Conservation (phyloP, 306 rosid genomes). For the Sicyos baderoa region DNA sequence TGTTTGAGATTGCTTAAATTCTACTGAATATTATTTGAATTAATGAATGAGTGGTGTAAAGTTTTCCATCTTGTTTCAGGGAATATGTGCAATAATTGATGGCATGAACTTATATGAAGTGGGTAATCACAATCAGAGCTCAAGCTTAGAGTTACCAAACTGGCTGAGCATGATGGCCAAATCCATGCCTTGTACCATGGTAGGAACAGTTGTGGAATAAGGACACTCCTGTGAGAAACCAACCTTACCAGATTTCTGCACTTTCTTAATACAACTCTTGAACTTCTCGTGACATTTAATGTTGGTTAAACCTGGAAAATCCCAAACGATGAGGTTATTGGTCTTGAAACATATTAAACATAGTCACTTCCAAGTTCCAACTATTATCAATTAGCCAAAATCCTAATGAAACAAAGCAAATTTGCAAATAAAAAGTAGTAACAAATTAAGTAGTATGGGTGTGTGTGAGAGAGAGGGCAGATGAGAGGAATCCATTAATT, state of each 20-base stretch:
- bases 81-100: not conserved
- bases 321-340: constrained; percentile 1
- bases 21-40: not conserved
- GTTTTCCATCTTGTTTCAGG: too few species aligned
- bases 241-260: constrained; percentile 47
- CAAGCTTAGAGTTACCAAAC: constrained; percentile 30
- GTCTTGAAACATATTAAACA: not conserved
- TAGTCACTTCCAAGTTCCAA: constrained; percentile 7
- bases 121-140: constrained; percentile 39
- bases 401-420: not conserved
- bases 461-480: not conserved
- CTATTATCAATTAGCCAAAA: not conserved
- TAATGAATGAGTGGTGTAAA: too few species aligned
- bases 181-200: constrained; percentile 81
- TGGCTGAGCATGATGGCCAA: constrained; percentile 66
- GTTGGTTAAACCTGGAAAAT: constrained; percentile 43
- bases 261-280: constrained; percentile 52
- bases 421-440: not conserved
- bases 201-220: constrained; percentile 40
- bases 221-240: constrained; percentile 70
- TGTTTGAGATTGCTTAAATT: too few species aligned
- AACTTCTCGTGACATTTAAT: constrained; percentile 61
- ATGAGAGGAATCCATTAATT: not conserved
- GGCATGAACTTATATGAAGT: constrained; percentile 25
- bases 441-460: not conserved